These are phyloP conservation scores for Sungouiozyma ichnusensis DNA, from an alignment of 805 yeast species.

Conservation along the genomic window DNA sequence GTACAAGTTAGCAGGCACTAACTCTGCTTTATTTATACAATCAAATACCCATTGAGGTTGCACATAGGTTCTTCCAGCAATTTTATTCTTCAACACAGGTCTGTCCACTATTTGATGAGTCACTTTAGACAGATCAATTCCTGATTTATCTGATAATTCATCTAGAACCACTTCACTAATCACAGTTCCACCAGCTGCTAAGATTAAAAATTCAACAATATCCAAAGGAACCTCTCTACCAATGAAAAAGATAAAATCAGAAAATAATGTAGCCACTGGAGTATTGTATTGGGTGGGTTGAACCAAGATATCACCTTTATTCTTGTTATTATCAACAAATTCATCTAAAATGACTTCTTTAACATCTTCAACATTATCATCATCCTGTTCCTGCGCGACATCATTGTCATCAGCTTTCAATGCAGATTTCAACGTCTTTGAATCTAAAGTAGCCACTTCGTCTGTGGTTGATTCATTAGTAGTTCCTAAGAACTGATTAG, in stretches of 20 bases:
- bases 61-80: slow-evolving; percentile 83
- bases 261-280: slow-evolving; percentile 55
- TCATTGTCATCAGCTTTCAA: slow-evolving; percentile 33
- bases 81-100: slow-evolving; percentile 65
- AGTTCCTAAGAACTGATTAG: slow-evolving; percentile 20
- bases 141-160: slow-evolving; percentile 39
- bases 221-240: slow-evolving; percentile 96
- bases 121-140: slow-evolving; percentile 52
- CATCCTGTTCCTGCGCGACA: slow-evolving; percentile 30
- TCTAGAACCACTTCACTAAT: slow-evolving; percentile 84
- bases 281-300: slow-evolving; percentile 61
- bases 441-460: slow-evolving; percentile 28
- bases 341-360: slow-evolving; percentile 52
- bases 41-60: slow-evolving; percentile 99
- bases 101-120: slow-evolving; percentile 95
- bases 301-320: slow-evolving; percentile 53
- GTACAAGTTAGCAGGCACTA: slow-evolving; percentile 69
- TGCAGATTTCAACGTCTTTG: slow-evolving; percentile 46
- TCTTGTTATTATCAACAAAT: slow-evolving; percentile 54
- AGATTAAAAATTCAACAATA: slow-evolving; percentile 73
- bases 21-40: slow-evolving; percentile 64
- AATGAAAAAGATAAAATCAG: slow-evolving; percentile 68
- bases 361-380: slow-evolving; percentile 24
- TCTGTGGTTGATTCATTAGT: slow-evolving; percentile 7
- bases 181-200: slow-evolving; percentile 77